Base-by-base conservation (phyloP, 768 basidiomycete species). In the Exidia glandulosa region DNA sequence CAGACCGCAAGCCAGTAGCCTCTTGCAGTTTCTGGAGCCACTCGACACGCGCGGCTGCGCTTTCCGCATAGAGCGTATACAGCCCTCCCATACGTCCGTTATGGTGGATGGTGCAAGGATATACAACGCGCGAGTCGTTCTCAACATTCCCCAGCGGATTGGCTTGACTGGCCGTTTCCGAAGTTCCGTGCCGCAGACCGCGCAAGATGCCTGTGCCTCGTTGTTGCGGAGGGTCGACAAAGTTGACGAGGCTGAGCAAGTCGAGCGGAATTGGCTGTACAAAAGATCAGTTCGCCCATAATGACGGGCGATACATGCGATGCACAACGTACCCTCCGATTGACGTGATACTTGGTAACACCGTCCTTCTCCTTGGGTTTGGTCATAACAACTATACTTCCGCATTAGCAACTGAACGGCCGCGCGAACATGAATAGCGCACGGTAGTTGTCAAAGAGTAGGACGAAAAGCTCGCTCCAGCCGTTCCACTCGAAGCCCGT, bases 361-460 rank as follows among this genome's bases (percentile, higher is more conserved):
- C 86, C 85, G 50, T 93, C 88, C 66, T 79, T 87, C 61, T 89
- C 87, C 65, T 87, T 88, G 2, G 84, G 74, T 69, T 94, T 94
- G 13, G 91, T 92, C 81, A 93, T 82, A 33, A 94, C 90, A 71
- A 94, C 93, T 94, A 66, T 5, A 54, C 7, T 14, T 14, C 23
- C 31, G 34, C 6, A 30, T 45, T n/a, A 59, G 32, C 34, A 27
- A 13, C 9, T 19, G 19, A 6, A 45, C 13, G 31, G 57, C 13
- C 13, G 25, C 3, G 47, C 34, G n/a, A n/a, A 48, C 27, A 32
- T 32, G n/a, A n/a, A 16, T 29, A 14, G 74, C 90, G 71, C 61
- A 92, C 93, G 72, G 66, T 97, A 99, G 66, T 98, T 93, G 71
- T 99, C 96, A 66, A 99, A 96, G 2, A 99, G 75, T 58, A 97